Percentiles rank a stretch among this genome's conserved stretches.
Conservation (phyloP, 495 filamentous ascomycete species). For the Pyronema domesticum region DNA sequence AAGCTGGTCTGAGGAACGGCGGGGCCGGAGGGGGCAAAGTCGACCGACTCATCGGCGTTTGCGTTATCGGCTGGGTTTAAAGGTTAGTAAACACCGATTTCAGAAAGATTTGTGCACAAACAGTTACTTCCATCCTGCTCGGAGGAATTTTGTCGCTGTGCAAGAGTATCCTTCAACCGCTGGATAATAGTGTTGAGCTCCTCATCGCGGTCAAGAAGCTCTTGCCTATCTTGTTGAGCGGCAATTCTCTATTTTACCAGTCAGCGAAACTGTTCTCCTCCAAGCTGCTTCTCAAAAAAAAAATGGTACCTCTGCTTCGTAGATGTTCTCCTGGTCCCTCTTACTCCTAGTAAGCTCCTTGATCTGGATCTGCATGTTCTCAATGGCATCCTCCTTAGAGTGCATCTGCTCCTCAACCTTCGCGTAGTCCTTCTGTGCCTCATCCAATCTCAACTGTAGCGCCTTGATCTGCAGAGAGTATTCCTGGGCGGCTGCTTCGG, state of each 20-base stretch:
- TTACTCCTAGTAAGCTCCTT: constrained; percentile 60
- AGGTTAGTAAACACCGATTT: neutral
- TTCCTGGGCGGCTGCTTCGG: constrained; percentile 61
- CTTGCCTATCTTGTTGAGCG: constrained; percentile 79
- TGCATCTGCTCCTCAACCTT: constrained; percentile 72
- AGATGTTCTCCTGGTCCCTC: constrained; percentile 73
- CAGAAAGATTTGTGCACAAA: constrained; percentile 4
- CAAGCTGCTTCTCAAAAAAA: neutral
- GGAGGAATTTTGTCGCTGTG: constrained; percentile 30
- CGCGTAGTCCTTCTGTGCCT: constrained; percentile 62
- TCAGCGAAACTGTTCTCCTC: constrained; percentile 3
- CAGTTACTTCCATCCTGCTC: constrained; percentile 21
- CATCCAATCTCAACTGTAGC: constrained; percentile 70
- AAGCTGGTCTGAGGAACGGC: constrained; percentile 66
- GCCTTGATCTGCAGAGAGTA: constrained; percentile 69
- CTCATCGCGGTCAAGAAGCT: constrained; percentile 63
- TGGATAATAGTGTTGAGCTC: constrained; percentile 78
- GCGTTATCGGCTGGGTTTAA: neutral
- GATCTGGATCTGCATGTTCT: constrained; percentile 61
- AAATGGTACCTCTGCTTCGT: constrained; percentile 49
- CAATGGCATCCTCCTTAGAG: constrained; percentile 63
- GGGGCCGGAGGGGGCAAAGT: constrained; percentile 81
- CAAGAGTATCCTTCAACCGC: constrained; percentile 70
- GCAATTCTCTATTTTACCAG: constrained; percentile 38
- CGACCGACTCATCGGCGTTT: constrained; percentile 37